These are phyloP conservation scores for Letharia columbiana DNA, from an alignment of 495 filamentous ascomycete species.

Conservation along the genomic window DNA sequence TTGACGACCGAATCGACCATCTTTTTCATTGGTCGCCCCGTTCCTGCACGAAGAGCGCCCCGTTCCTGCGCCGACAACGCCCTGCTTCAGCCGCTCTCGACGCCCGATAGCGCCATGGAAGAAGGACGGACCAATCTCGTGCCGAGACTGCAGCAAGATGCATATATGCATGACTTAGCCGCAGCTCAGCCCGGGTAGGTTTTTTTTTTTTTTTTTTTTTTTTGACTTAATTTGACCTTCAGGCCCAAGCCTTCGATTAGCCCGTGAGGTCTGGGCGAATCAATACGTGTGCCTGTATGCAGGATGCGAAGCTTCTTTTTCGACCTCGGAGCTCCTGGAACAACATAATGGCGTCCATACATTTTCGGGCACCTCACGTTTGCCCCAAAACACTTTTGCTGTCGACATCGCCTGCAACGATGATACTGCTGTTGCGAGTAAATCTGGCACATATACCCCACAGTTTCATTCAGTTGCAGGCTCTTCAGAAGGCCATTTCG, in stretches of 20 bases:
- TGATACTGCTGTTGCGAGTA: neutral
- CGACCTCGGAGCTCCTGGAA: no score
- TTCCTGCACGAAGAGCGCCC: neutral
- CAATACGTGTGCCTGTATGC: no score
- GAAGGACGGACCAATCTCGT: neutral
- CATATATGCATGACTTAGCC: neutral
- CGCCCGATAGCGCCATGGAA: neutral
- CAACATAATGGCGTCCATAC: no score
- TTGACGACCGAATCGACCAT: neutral
- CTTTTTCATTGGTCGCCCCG: neutral
- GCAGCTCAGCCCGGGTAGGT: neutral
- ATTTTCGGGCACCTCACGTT: neutral
- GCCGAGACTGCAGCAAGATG: neutral
- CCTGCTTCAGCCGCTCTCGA: neutral
- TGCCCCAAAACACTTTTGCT: neutral
- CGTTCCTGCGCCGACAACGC: neutral
- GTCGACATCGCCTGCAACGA: neutral
- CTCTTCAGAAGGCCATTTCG: neutral
- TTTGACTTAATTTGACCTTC: no score
- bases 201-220: neutral
- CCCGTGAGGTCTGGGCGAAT: no score
- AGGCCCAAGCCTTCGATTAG: no score
- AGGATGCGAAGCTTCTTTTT: no score
- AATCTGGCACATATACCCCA: neutral
- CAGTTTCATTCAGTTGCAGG: neutral